Conservation (phyloP, 2,329 filamentous ascomycete species). For the Dactylella cylindrospora region DNA sequence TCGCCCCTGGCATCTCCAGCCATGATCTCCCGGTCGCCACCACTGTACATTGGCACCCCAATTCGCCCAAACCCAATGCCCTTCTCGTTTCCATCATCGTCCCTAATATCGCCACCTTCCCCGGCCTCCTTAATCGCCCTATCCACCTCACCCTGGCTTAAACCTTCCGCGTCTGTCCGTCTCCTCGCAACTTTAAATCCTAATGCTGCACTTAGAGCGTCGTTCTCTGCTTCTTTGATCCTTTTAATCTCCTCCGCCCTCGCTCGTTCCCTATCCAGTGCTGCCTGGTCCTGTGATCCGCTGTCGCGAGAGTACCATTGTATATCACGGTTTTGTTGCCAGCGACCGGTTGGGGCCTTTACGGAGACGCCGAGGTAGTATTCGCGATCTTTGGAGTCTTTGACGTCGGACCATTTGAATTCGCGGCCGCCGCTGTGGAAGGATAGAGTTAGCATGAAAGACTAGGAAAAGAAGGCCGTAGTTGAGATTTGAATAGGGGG, state of each 20-base stretch:
- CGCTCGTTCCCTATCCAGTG: slow-evolving; percentile 36
- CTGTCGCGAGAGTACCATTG: slow-evolving; percentile 64
- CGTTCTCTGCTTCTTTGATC: slow-evolving; percentile 74
- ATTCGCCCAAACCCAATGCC: slow-evolving; percentile 50
- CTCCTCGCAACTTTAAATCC: slow-evolving; percentile 71
- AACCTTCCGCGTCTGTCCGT: slow-evolving; percentile 58
- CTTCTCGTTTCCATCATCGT: slow-evolving; percentile 49
- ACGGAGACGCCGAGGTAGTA: slow-evolving; percentile 87
- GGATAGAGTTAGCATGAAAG: neutral
- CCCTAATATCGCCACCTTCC: slow-evolving; percentile 45
- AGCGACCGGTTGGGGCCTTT: slow-evolving; percentile 88
- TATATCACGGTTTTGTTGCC: slow-evolving; percentile 76
- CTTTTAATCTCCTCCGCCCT: slow-evolving; percentile 46
- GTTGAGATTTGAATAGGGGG: too few species aligned
- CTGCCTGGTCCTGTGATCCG: slow-evolving; percentile 20
- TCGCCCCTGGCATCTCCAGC: slow-evolving; percentile 49
- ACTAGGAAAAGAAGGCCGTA: neutral
- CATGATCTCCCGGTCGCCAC: slow-evolving; percentile 47
- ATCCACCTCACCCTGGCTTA: slow-evolving; percentile 61
- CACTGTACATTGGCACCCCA: slow-evolving; percentile 50
- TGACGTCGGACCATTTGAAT: slow-evolving; percentile 96
- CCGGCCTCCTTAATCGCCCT: slow-evolving; percentile 58
- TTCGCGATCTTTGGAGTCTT: slow-evolving; percentile 81
- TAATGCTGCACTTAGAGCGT: slow-evolving; percentile 79
- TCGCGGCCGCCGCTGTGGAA: slow-evolving; percentile 72